Evolutionary conservation across 768 basidiomycete species (phyloP), one percentile per base, ranked within the genome.

Genomic region (Arthromyces matolae): DNA sequence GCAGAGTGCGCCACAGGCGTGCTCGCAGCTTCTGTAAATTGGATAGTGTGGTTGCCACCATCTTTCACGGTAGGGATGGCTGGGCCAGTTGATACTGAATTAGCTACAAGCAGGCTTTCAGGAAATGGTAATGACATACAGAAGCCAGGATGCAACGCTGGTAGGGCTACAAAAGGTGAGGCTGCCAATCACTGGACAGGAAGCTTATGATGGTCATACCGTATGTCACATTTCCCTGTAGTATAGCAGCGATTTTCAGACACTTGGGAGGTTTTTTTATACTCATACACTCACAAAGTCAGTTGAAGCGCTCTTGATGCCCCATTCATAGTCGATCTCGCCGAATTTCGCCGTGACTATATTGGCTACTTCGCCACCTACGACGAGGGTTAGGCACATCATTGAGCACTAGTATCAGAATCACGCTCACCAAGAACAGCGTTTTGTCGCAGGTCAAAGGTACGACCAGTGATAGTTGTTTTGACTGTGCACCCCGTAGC

Each of bases 31-130:
- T 77, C 65, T n/a, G 78, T 67, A 60, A 92, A 92, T 10, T 69
- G 81, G 2, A 66, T 67, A 0, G 90, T 91, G 55, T 92, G 90
- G 58, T 91, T 91, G 7, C 88, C 88, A 9, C 88, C 89, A 53
- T 81, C 73, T 0, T 68, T 61, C 18, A 80, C 70, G 0, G 85
- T 89, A 3, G 89, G 90, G 33, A 92, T 92, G 9, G 86, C 89
- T 89, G 24, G n/a, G n/a, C n/a, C n/a, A n/a, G n/a, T n/a, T n/a
- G n/a, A n/a, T n/a, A n/a, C n/a, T n/a, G n/a, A n/a, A n/a, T n/a
- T n/a, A n/a, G n/a, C n/a, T n/a, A n/a, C n/a, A n/a, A n/a, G n/a
- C n/a, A n/a, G n/a, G n/a, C n/a, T n/a, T n/a, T n/a, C n/a, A n/a
- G n/a, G n/a, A n/a, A 39, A 22, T 6, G 40, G 49, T 49, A 9